Evolutionary conservation across 495 filamentous ascomycete genomes (phyloP), one percentile per base, ranked within the genome.

Genomic region (Diplogelasinospora grovesii): DNA sequence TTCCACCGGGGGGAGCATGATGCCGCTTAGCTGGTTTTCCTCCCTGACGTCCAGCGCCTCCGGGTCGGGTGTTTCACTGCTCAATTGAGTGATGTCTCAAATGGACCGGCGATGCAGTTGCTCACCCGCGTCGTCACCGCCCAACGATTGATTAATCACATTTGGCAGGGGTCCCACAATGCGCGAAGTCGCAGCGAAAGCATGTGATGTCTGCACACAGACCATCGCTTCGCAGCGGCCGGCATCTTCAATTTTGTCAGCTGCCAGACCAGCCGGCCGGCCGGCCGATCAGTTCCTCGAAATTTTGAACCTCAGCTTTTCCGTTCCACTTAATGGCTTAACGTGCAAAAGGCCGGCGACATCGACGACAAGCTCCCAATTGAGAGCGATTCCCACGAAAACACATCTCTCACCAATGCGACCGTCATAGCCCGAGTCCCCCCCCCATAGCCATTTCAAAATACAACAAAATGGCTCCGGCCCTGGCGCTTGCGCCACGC

Each of bases 1-100:
- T 22, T 85, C 79, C 36, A 83, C 69, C 5, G 78, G 79, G 0
- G 81, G 79, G 3, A 85, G 61, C 82, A 86, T 86, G 23, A 43
- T 70, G 31, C 19, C 21, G 31, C 11, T 43, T 24, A 36, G 18
- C 15, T n/a, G n/a, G 8, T 21, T 1, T 29, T 6, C 24, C 8
- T 15, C 19, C 22, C 13, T n/a, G n/a, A n/a, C n/a, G n/a, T n/a
- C n/a, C n/a, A n/a, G n/a, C n/a, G n/a, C n/a, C n/a, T n/a, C n/a
- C n/a, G n/a, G n/a, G n/a, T n/a, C n/a, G n/a, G n/a, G n/a, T n/a
- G n/a, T n/a, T n/a, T n/a, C n/a, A n/a, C n/a, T n/a, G n/a, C n/a
- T n/a, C n/a, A n/a, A n/a, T n/a, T n/a, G n/a, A n/a, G n/a, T n/a
- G n/a, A n/a, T n/a, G n/a, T n/a, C n/a, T n/a, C n/a, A n/a, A n/a